Percentiles rank a stretch among this genome's conserved stretches.
Conservation (phyloP, 1,284 basidiomycete genomes). For the Papiliotrema laurentii region DNA sequence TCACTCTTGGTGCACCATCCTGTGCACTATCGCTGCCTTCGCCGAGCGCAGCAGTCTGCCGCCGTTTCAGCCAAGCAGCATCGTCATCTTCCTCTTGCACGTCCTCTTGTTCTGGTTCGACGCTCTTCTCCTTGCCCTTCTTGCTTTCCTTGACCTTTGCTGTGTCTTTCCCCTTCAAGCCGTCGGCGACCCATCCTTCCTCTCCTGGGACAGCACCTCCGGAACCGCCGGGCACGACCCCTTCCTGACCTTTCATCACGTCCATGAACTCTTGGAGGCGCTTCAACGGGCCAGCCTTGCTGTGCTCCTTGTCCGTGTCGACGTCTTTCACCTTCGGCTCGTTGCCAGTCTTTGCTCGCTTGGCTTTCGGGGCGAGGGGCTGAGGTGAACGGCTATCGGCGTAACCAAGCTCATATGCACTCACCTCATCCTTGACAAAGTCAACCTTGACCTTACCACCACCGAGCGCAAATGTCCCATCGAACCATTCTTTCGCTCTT, state of each 20-base stretch:
- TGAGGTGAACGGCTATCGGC: too few relatives aligned
- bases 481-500: conserved; percentile 76
- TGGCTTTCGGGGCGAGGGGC: conserved; percentile 26
- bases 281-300: conserved; percentile 56
- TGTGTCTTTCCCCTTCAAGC: conserved; percentile 29
- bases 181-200: conserved; percentile 30
- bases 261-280: conserved; percentile 55
- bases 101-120: conserved; percentile 19
- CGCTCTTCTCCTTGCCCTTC: conserved; percentile 58
- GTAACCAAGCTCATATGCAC: background rate
- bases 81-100: conserved; percentile 58
- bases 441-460: conserved; percentile 70
- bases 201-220: conserved; percentile 26
- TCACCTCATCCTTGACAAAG: conserved; percentile 64
- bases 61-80: conserved; percentile 60
- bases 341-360: conserved; percentile 9
- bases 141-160: conserved; percentile 59
- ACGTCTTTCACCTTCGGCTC: conserved; percentile 6
- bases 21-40: conserved; percentile 21
- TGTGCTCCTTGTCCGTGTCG: conserved; percentile 25
- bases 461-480: conserved; percentile 71
- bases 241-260: conserved; percentile 45
- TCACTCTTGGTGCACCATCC: background rate
- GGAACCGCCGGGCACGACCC: conserved; percentile 48
- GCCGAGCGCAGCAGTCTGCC: conserved; percentile 40